Percentiles rank a stretch among this genome's conserved stretches.
Evolutionary conservation across 352 stramenopile species (phyloP).

Genomic region (Globisporangium alternatum): DNA sequence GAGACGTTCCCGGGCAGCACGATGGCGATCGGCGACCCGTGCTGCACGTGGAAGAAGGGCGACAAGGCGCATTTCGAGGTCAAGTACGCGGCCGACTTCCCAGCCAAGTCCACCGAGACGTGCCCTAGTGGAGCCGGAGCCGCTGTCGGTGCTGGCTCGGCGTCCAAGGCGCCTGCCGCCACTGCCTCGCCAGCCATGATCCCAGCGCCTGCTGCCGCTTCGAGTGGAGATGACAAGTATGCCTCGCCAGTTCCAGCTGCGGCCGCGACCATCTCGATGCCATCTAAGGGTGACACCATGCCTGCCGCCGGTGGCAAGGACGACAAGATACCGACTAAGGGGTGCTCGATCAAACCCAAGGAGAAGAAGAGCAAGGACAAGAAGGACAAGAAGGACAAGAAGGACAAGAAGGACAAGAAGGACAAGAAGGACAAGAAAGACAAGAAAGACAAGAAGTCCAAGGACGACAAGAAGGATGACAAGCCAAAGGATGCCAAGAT

Average conservation of each 20-base stretch:
- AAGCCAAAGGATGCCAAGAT: neutral
- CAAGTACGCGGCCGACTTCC: conserved; percentile 3
- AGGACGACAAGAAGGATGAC: neutral
- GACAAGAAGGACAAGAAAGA: no score
- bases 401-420: no score
- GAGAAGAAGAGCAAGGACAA: neutral
- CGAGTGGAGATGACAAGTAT: neutral
- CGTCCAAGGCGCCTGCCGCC: neutral
- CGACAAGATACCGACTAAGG: neutral
- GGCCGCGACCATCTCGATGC: neutral
- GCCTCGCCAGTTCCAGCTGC: neutral
- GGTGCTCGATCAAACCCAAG: neutral
- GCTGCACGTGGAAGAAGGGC: conserved; percentile 35
- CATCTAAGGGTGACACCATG: neutral
- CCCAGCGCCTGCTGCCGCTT: neutral
- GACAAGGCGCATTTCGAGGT: conserved; percentile 30
- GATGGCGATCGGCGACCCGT: conserved; percentile 31
- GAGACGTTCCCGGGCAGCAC: conserved; percentile 30
- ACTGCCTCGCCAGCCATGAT: neutral
- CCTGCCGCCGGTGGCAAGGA: neutral
- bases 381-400: neutral
- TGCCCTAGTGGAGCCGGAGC: neutral
- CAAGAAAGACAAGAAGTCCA: no score
- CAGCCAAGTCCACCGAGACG: neutral
- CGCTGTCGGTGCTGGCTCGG: neutral